These are phyloP conservation scores for Apiotrichum montevideense DNA, from an alignment of 1,284 basidiomycete species.

Conservation along the genomic window DNA sequence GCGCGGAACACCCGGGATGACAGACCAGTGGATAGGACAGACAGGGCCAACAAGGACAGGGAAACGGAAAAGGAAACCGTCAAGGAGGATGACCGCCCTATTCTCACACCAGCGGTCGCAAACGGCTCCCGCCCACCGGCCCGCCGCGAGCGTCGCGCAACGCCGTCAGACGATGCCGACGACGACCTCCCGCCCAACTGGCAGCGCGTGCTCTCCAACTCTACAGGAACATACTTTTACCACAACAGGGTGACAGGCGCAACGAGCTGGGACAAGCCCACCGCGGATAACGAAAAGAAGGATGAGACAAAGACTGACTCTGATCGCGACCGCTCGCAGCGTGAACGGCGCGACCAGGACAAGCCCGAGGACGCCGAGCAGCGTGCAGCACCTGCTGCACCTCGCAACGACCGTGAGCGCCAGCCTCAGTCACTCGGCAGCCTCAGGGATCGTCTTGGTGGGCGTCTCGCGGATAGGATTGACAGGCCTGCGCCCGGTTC, in stretches of 20 bases:
- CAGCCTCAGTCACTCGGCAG: not conserved
- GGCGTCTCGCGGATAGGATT: not conserved
- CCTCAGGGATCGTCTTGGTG: not conserved
- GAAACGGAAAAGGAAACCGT: not conserved
- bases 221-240: slow-evolving; percentile 10
- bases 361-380: too few species aligned
- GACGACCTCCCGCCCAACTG: slow-evolving; percentile 3
- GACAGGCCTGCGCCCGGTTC: not conserved
- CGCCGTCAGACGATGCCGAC: not conserved
- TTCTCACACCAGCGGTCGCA: not conserved
- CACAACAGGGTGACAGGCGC: slow-evolving; percentile 2
- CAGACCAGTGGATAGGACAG: too few species aligned
- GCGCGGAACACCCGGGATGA: not conserved
- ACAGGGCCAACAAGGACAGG: not conserved
- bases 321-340: not conserved
- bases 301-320: not conserved
- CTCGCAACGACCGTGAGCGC: not conserved
- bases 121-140: not conserved
- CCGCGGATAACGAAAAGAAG: not conserved
- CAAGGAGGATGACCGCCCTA: not conserved
- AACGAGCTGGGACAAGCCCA: slow-evolving; percentile 8
- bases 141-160: not conserved
- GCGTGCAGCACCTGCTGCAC: not conserved
- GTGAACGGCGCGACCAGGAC: not conserved
- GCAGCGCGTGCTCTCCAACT: slow-evolving; percentile 6